Conservation (phyloP, 371 early-diverging fungal genomes). For the Zychaea mexicana region DNA sequence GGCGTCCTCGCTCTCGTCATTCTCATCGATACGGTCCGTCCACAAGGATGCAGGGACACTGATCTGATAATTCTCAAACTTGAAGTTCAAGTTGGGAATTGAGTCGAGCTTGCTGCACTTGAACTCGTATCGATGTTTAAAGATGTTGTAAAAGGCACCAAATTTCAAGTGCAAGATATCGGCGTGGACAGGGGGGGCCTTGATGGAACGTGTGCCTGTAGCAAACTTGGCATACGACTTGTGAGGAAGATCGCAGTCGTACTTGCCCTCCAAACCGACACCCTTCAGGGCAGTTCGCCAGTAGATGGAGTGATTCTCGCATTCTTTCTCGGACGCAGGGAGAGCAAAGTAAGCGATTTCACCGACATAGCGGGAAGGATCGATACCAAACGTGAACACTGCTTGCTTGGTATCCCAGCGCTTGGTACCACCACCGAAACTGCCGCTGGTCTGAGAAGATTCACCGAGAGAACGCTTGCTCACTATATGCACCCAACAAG, state of each 20-base stretch:
- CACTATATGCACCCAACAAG: background rate
- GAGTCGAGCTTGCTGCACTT: background rate
- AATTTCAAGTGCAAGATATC: constrained; percentile 5
- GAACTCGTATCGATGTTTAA: background rate
- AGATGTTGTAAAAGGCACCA: background rate
- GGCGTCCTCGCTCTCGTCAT: background rate
- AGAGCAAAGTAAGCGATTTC: background rate
- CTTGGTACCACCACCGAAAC: background rate
- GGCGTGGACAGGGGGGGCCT: constrained; percentile 5
- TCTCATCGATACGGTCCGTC: background rate
- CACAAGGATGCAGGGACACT: background rate
- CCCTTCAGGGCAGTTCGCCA: constrained; percentile 2
- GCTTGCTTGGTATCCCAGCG: background rate
- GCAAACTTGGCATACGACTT: constrained; percentile 7
- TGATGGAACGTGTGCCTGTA: background rate
- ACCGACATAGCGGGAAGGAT: background rate
- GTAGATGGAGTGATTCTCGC: constrained; percentile 1
- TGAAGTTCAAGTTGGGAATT: background rate
- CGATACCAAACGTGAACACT: background rate
- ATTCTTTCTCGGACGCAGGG: background rate
- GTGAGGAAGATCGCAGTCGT: background rate
- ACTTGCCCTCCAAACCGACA: background rate
- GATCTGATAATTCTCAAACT: constrained; percentile 1
- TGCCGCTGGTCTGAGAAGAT: background rate
- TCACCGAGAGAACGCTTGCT: background rate